Evolutionary conservation across 2,329 filamentous ascomycete genomes (phyloP).

Genomic region (Fusarium falciforme): DNA sequence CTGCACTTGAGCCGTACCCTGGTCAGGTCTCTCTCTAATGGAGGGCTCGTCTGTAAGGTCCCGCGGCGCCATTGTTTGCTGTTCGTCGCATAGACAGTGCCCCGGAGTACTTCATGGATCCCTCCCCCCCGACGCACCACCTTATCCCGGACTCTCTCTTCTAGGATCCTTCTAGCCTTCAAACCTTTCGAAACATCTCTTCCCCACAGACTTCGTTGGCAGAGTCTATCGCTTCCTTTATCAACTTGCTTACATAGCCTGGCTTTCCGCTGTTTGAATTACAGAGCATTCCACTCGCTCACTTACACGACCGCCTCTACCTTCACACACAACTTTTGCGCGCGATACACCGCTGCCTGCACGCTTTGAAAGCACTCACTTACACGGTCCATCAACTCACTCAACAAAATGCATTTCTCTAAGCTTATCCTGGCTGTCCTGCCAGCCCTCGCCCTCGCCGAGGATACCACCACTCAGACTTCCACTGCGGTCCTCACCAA

Average conservation of each 20-base stretch:
- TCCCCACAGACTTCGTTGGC: slow-evolving; percentile 64
- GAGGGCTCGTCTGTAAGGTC: slow-evolving; percentile 1
- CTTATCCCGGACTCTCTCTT: background rate
- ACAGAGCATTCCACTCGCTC: slow-evolving; percentile 43
- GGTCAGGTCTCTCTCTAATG: background rate
- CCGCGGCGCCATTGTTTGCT: slow-evolving; percentile 18
- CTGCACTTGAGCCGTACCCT: slow-evolving; percentile 12
- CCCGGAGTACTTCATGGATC: slow-evolving; percentile 40
- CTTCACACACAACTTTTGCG: slow-evolving; percentile 17
- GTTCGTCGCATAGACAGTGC: slow-evolving; percentile 17
- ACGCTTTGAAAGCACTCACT: slow-evolving; percentile 41
- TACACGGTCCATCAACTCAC: slow-evolving; percentile 18
- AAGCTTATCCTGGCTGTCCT: slow-evolving; percentile 62
- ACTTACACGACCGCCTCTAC: slow-evolving; percentile 31
- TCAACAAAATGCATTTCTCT: slow-evolving; percentile 52
- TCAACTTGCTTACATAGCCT: slow-evolving; percentile 39
- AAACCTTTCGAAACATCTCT: slow-evolving; percentile 37
- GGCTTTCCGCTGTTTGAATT: slow-evolving; percentile 38
- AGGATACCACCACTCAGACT: slow-evolving; percentile 58
- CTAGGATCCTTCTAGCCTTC: slow-evolving; percentile 29
- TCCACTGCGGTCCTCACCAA: slow-evolving; percentile 63
- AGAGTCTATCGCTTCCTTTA: slow-evolving; percentile 57
- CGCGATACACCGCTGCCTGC: slow-evolving; percentile 22
- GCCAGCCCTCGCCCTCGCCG: slow-evolving; percentile 64
- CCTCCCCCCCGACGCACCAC: slow-evolving; percentile 14